phyloP scores from a whole-genome alignment of 139 green algal species.

The Trebouxia sp. region DNA sequence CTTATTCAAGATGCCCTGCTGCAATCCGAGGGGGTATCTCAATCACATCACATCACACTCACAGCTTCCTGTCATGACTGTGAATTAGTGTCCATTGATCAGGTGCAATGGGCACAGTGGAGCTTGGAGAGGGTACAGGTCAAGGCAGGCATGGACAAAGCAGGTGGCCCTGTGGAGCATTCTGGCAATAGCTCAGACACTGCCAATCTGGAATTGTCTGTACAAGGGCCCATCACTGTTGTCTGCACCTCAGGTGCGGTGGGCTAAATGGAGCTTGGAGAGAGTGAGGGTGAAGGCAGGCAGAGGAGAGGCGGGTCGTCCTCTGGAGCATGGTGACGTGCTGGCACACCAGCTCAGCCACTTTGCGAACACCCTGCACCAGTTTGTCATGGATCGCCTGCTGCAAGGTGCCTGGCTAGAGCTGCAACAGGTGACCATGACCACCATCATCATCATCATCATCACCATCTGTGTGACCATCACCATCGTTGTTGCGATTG shows the following conservation, averaged over 20 bases:
- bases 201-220: no score
- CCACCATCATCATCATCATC: no score
- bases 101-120: no score
- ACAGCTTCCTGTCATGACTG: no score
- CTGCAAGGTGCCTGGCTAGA: slow-evolving; percentile 27
- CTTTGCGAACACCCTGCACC: slow-evolving; percentile 41
- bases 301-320: neutral
- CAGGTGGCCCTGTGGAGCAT: neutral
- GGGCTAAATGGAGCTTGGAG: slow-evolving; percentile 31
- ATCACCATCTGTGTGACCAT: no score
- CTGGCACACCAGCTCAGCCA: slow-evolving; percentile 41
- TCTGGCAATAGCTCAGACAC: neutral
- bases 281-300: neutral
- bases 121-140: no score
- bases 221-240: neutral
- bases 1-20: no score
- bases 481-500: no score
- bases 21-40: no score
- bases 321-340: slow-evolving; percentile 8
- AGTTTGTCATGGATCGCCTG: slow-evolving; percentile 41
- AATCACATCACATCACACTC: no score
- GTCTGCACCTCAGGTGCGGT: slow-evolving; percentile 25
- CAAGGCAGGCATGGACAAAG: no score
- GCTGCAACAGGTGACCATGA: slow-evolving; percentile 35
- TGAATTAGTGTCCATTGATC: no score